These are phyloP conservation scores for Flueggea neowawraea DNA, from an alignment of 441 rosid genomes.

Conservation along the genomic window DNA sequence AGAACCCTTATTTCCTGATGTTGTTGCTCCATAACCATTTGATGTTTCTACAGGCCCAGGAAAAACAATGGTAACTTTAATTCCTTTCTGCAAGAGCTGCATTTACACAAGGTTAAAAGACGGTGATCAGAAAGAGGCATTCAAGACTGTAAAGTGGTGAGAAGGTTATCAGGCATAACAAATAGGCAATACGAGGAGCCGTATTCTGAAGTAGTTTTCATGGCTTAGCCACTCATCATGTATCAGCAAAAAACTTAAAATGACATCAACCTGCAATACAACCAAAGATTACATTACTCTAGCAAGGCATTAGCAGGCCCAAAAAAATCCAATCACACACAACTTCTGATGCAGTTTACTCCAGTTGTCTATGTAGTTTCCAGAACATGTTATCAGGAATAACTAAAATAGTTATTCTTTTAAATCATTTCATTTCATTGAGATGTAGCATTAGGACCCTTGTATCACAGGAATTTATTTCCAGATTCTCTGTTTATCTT, in stretches of 20 bases:
- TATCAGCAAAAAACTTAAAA: too few relatives aligned
- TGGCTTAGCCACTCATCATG: too few relatives aligned
- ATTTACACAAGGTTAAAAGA: slow-evolving; percentile 10
- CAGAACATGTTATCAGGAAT: too few relatives aligned
- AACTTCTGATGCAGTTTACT: too few relatives aligned
- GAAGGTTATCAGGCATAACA: neutral
- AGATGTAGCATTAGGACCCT: too few relatives aligned
- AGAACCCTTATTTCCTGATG: slow-evolving; percentile 37
- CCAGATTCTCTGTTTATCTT: too few relatives aligned
- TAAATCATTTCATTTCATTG: too few relatives aligned
- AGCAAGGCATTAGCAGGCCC: too few relatives aligned
- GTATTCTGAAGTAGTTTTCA: neutral
- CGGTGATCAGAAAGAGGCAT: neutral
- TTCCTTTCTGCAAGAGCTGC: slow-evolving; percentile 79
- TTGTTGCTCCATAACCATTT: slow-evolving; percentile 52
- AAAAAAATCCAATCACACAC: too few relatives aligned
- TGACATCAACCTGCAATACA: neutral
- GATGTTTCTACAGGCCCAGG: slow-evolving; percentile 92
- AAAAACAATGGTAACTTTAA: slow-evolving; percentile 88
- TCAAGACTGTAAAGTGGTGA: neutral
- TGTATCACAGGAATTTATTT: too few relatives aligned
- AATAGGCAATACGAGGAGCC: neutral
- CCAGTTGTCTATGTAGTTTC: too few relatives aligned
- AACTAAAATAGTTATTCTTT: too few relatives aligned
- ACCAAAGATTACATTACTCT: neutral